Evolutionary conservation across 306 rosid genomes (phyloP), one percentile per base, ranked within the genome.

Genomic region (Rosa persica): DNA sequence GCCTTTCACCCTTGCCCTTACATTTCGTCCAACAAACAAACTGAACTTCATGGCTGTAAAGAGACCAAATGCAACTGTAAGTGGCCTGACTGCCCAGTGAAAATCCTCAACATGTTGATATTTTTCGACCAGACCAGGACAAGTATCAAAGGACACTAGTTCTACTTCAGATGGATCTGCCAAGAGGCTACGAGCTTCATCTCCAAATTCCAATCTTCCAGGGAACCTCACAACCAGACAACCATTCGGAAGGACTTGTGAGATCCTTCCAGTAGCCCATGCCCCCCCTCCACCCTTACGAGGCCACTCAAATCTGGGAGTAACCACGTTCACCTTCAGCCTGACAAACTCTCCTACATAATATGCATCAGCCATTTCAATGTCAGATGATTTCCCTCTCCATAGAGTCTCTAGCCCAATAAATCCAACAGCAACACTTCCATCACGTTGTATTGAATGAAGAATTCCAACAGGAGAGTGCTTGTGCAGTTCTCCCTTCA

Each of bases 11-110:
- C 57, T 76, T 25, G 80, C 64, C 44, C 34, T 65, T 76, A 74
- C 73, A 27, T 46, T 40, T 36, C 60, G 75, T 61, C 97, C 94
- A 22, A 79, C 73, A 20, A 79, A 73, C 17, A 87, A 75, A 71
- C 96, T 89, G 30, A 91, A 67, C 75, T 88, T 93, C 84, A 88
- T 9, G 57, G 89, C 90, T 54, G 96, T 88, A 11, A 91, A 79
- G 36, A 93, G 48, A 58, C 96, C 89, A 17, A 93, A 55, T 15
- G 91, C 91, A 82, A 91, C 81, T 9, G 84, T 75, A 78, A 87
- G 87, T 34, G 98, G 98, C 72, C 94, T 89, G 78, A 93, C 88
- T 20, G 90, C 88, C 98, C 98, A 93, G 60, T 93, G 98, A 86
- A 89, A 89, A 87, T 93, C 93, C 85, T 93, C 98, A 0, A 89